Conservation (phyloP, 306 rosid species). For the Vigna reflexopilosa region DNA sequence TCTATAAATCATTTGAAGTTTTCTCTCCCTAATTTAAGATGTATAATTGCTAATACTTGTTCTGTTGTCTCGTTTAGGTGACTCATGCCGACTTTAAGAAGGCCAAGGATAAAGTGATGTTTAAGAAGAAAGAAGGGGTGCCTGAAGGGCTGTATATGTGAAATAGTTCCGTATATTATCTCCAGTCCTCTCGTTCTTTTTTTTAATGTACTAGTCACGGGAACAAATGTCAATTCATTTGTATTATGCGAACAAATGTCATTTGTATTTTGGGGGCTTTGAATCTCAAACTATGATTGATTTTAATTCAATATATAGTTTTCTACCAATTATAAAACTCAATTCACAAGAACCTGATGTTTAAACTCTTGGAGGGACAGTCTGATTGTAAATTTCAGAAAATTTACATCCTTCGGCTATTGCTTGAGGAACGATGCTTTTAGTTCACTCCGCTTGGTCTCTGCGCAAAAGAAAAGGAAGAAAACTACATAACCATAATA, state of each 20-base stretch:
- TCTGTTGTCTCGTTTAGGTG: slow-evolving; percentile 59
- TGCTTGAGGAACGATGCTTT: too few species aligned
- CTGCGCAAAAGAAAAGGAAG: too few species aligned
- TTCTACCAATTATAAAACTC: background rate
- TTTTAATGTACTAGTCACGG: slow-evolving; percentile 19
- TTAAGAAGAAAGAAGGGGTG: slow-evolving; percentile 98
- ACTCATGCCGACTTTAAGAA: slow-evolving; percentile 90
- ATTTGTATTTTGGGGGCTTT: slow-evolving; percentile 8
- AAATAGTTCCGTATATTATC: slow-evolving; percentile 34
- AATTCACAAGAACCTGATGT: background rate
- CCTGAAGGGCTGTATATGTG: slow-evolving; percentile 98
- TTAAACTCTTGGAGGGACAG: background rate
- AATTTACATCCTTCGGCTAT: too few species aligned
- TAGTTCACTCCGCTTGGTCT: too few species aligned
- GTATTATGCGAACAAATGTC: slow-evolving; percentile 34
- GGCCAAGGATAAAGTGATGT: slow-evolving; percentile 99
- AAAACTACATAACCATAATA: too few species aligned
- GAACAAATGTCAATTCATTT: slow-evolving; percentile 20
- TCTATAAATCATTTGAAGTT: background rate
- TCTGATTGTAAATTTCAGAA: background rate
- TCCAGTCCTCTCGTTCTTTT: background rate
- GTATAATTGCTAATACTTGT: background rate
- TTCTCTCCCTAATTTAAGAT: background rate
- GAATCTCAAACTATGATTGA: slow-evolving; percentile 29
- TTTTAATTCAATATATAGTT: slow-evolving; percentile 30